Conservation (phyloP, 176 grass and related monocot species). For the Thinopyrum elongatum region DNA sequence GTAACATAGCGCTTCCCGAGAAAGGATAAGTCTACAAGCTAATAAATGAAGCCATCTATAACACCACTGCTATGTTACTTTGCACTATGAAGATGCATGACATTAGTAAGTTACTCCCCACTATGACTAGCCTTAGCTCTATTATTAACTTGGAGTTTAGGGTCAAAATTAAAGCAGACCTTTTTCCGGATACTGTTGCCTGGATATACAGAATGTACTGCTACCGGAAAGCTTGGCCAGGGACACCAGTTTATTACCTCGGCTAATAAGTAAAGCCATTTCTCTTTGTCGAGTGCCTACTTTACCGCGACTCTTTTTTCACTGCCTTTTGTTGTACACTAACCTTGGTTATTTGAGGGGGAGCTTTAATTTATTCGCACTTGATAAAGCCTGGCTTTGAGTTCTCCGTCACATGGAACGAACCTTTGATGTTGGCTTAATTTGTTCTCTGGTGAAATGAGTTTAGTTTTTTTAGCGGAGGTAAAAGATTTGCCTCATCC, state of each 20-base stretch:
- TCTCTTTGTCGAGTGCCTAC: background rate
- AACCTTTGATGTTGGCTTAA: too few relatives aligned
- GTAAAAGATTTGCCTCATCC: too few relatives aligned
- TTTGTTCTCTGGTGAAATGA: too few relatives aligned
- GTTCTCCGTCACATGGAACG: background rate
- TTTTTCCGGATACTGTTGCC: background rate
- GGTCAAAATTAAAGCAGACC: background rate
- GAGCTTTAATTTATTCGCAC: background rate
- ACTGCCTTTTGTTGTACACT: background rate
- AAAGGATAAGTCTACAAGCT: too few relatives aligned
- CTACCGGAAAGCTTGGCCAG: background rate
- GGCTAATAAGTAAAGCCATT: conserved; percentile 28
- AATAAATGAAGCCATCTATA: too few relatives aligned
- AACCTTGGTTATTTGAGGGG: too few relatives aligned
- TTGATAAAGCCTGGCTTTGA: background rate
- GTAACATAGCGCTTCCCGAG: too few relatives aligned
- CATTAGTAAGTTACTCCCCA: too few relatives aligned
- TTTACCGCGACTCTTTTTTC: background rate
- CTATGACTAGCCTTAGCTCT: too few relatives aligned
- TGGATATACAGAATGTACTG: background rate
- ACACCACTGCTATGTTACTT: too few relatives aligned
- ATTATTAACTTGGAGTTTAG: background rate
- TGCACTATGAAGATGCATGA: too few relatives aligned
- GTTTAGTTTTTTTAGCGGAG: too few relatives aligned
- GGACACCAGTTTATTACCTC: conserved; percentile 8